Base-by-base conservation (phyloP, 495 filamentous ascomycete genomes). In the Xylaria curta region DNA sequence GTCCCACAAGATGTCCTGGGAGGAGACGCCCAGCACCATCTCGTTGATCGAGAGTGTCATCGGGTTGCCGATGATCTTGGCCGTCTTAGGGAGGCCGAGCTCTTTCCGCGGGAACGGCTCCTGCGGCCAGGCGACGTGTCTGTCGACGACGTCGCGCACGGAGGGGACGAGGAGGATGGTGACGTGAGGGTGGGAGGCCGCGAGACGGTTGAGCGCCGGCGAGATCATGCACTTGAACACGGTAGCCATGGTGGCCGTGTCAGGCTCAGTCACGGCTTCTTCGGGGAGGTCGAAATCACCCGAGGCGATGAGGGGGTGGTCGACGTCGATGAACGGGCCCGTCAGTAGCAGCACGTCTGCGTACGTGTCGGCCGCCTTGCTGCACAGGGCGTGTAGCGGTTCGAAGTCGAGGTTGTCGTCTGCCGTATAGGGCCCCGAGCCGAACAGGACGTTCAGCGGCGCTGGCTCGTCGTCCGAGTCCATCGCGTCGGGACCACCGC, bases 251-350 rank as follows among this genome's bases (percentile, higher is more conserved):
- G 94, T 97, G 9, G 89, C 91, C 3, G 89, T 89, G 77, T 95
- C 93, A 0, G 91, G 89, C 51, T 95, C 90, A 63, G 89, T 81
- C 17, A 75, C 59, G n/a, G 89, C 82, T 68, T 91, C 88, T 4
- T 93, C 89, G 5, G 93, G 94, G 31, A 97, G 87, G 75, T 97
- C 95, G 75, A 97, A 97, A 76, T 97, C 94, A 26, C 96, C 96
- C 2, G 90, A 87, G 66, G 92, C 91, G 62, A 99, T 87, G n/a
- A 96, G 83, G 4, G 96, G 95, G 76, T 99, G 96, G 71, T 97
- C 94, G 54, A 89, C 84, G 78, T 98, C 96, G 67, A 99, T 85
- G 78, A 98, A 97, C 3, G 96, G 96, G 0, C 96, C 96, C 56
- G 88, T 81, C 31, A 99, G 85, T 19, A 98, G 86, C 40, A 98